Percentiles rank a stretch among this genome's conserved stretches.
Evolutionary conservation across 306 rosid genomes (phyloP).

Genomic region (Lathyrus oleraceus): DNA sequence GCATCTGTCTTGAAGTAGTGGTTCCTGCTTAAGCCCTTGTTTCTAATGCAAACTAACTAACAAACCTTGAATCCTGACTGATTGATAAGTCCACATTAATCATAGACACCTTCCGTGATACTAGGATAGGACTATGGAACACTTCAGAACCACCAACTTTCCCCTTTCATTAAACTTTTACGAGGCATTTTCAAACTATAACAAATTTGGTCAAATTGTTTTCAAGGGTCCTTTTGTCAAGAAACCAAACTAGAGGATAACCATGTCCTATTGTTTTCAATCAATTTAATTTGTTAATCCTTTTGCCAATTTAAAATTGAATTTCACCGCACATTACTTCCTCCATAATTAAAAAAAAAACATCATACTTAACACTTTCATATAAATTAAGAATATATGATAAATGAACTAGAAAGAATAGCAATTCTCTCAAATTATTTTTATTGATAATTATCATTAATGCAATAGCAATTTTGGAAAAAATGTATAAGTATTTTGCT

Average conservation of each 20-base stretch:
- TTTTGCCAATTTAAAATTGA: neutral
- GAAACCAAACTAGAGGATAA: neutral
- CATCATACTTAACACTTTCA: too few relatives aligned
- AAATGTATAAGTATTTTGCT: neutral
- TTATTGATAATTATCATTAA: too few relatives aligned
- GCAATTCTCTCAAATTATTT: too few relatives aligned
- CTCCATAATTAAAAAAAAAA: too few relatives aligned
- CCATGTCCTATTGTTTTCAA: neutral
- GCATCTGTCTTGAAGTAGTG: constrained; percentile 7
- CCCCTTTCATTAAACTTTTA: neutral
- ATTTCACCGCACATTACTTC: neutral
- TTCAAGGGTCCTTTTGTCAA: neutral
- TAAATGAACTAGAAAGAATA: too few relatives aligned
- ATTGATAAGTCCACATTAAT: constrained; percentile 19
- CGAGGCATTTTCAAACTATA: too few relatives aligned
- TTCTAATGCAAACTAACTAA: neutral
- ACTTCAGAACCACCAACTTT: neutral
- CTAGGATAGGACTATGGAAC: neutral
- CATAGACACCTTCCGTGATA: constrained; percentile 25
- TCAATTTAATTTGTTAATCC: neutral
- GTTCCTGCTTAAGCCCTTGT: neutral
- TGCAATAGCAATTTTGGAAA: too few relatives aligned
- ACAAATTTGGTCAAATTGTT: neutral
- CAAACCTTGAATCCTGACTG: neutral
- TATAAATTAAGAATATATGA: too few relatives aligned